Base-by-base conservation (phyloP, 805 yeast genomes). In the Saccharomyces paradoxus region DNA sequence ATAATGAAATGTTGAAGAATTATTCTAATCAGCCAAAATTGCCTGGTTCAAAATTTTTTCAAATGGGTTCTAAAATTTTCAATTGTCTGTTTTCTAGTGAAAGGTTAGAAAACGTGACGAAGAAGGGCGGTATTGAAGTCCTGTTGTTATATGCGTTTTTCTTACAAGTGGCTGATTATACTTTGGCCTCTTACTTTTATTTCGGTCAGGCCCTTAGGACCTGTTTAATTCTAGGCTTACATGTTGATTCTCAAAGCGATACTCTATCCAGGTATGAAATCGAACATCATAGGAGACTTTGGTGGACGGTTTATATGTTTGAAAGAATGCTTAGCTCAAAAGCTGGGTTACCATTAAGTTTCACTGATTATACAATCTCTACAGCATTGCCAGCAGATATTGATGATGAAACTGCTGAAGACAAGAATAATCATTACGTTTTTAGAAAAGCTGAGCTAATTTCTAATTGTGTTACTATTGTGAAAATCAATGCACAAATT, bases 261-360 rank as follows among this genome's bases (percentile, higher is more conserved):
- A 81, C 77, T 37, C 74, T 87, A 21, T 76, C 83, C 32, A 76
- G 82, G 58, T 79, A 80, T 60, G 92, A 86, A 74, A 83, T 86
- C 60, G 96, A 91, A 60, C 90, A 87, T 68, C 77, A 96, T 51
- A 79, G 96, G 64, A 79, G 91, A 55, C 70, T 89, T 37, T 90
- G 92, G 74, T 90, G 97, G 97, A 84, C 90, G 46, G 82, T 86
- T 31, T 89, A 88, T 70, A 81, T 84, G 69, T 80, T 88, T 61
- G 97, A 90, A 71, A 72, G 92, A 68, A 86, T 87, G 92, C 70
- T 87, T 46, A 84, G 89, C 6, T 84, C 91, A 12, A 87, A 87
- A 63, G 91, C 91, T 0, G 95, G 95, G 0, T 70, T 87, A 27
- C 95, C 95, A 0, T 67, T 87, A 47, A 82, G 89, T 52, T 79